Base-by-base conservation (phyloP, 2,329 filamentous ascomycete genomes). In the Nemania sp. region DNA sequence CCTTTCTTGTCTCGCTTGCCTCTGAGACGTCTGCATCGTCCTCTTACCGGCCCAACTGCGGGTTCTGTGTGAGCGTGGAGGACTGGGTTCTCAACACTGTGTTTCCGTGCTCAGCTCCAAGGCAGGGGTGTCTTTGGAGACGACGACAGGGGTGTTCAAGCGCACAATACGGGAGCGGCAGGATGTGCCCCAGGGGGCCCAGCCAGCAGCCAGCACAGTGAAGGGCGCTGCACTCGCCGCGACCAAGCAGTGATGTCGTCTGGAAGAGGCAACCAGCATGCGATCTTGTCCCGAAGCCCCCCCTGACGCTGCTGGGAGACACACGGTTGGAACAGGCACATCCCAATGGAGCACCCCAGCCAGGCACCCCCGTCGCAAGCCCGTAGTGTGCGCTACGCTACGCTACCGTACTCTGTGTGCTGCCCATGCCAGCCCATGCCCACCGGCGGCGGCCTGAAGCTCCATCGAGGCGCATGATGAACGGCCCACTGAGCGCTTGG, bases 261-360 rank as follows among this genome's bases (percentile, higher is more conserved):
- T 49, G 33, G 30, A 51, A 53, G 56, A 59, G 56, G 56, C 37
- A 56, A 49, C 57, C 57, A 55, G 57, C 44, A 48, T 51, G 41
- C 43, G 53, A 42, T 39, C 51, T 49, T 57, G 53, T 51, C 52
- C 55, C 47, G 54, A 57, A 24, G 47, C 50, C 54, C 52, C 52
- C 56, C 26, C 48, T 45, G 34, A 37, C 39, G 52, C 52, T 52
- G 58, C 57, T 59, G 60, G 59, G 59, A 63, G 64, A 59, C 53
- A 50, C 59, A 58, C 57, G 52, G 54, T 59, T 61, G 57, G 56
- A 55, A 60, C 54, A 14, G 9, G 26, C 26, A 31, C 43, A n/a
- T 42, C 36, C 45, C 50, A 17, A 17, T 22, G 34, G 41, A 37
- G 19, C 19, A 17, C 50, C 45, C 44, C 54, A 40, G 41, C 48